Evolutionary conservation across 352 stramenopile species (phyloP), one percentile per base, ranked within the genome.

Genomic region (Saprolegnia parasitica): DNA sequence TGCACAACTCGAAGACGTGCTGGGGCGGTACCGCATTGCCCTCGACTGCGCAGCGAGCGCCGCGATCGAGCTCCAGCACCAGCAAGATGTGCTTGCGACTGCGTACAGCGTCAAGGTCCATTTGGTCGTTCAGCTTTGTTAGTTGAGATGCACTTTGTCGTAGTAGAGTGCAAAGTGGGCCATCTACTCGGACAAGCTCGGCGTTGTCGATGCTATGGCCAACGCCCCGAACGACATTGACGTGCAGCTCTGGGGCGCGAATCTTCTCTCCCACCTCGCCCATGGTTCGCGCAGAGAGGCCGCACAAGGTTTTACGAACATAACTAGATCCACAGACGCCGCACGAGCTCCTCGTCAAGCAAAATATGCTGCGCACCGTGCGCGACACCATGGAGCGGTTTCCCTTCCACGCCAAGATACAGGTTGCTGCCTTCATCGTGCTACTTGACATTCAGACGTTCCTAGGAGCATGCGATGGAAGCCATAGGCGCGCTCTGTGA

Each of bases 381-480:
- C n/a, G 39, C 5, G 63, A 70, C 21, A 52, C 63, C 4, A 70
- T 70, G 13, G 63, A 70, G 39, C 63, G 63, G n/a, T 70, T 70
- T 26, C 63, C 63, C 9, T 40, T 39, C 24, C 29, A 57, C 54
- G 26, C 46, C 9, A 70, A 61, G 21, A 52, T 70, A 18, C 63
- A 70, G 39, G 63, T 70, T 26, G n/a, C 39, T 20, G 10, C 23
- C 5, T 5, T 47, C 52, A 52, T 64, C 16, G 20, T 26, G 37
- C 23, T 4, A 18, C 3, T 32, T 10, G n/a, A 46, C 32, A 24
- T 21, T 5, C 9, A 26, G 6, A 55, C 21, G 20, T 18, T 63
- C 47, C 18, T 42, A 70, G 63, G 63, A 70, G n/a, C 32, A 62
- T 23, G 63, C 63, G 6, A 70, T 70, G 5, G 39, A 60, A 16